Conservation (phyloP, 257 asterid genomes). For the Fraxinus pennsylvanica region DNA sequence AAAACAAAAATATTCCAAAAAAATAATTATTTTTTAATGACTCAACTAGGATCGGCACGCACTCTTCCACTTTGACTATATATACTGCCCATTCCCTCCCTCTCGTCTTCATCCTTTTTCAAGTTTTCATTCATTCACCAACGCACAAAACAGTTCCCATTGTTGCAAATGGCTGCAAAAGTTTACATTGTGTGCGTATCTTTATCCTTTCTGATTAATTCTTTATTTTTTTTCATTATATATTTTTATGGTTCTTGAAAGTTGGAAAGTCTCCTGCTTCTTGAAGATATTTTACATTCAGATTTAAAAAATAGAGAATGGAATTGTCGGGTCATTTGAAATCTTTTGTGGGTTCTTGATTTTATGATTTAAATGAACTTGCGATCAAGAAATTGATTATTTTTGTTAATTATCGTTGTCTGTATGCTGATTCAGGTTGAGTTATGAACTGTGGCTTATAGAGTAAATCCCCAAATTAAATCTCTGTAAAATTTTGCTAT, state of each 20-base stretch:
- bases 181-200: conserved; percentile 58
- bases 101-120: conserved; percentile 2
- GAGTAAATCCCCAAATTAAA: too few relatives aligned
- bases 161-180: conserved; percentile 58
- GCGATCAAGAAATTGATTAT: neutral
- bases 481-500: neutral
- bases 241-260: neutral
- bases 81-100: conserved; percentile 19
- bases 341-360: neutral
- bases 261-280: neutral
- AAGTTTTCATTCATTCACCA: conserved; percentile 25
- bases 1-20: neutral
- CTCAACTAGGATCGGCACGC: neutral
- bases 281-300: neutral
- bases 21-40: too few relatives aligned
- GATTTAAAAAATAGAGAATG: neutral
- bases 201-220: neutral
- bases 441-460: too few relatives aligned
- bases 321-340: neutral
- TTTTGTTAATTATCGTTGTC: too few relatives aligned
- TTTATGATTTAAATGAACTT: neutral
- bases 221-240: neutral
- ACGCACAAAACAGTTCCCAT: conserved; percentile 21
- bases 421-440: too few relatives aligned
- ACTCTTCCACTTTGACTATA: conserved; percentile 28